Percentiles rank a stretch among this genome's conserved stretches.
Conservation (phyloP, 2,329 filamentous ascomycete species). For the Thelonectria rubi region DNA sequence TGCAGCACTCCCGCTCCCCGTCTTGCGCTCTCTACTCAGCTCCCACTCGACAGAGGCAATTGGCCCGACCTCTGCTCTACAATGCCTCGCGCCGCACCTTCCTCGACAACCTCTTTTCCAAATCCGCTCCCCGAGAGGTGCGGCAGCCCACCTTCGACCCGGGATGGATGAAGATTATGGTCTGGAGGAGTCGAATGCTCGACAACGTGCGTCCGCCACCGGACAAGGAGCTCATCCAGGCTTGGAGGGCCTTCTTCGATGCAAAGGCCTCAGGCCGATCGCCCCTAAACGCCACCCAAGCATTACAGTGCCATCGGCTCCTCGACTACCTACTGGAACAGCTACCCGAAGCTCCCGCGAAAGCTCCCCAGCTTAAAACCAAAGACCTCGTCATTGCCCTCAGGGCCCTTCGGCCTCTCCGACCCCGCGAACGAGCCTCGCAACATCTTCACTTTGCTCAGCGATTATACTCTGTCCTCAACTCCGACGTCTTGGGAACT, state of each 20-base stretch:
- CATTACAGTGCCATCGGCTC: slow-evolving; percentile 63
- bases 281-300: slow-evolving; percentile 72
- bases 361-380: slow-evolving; percentile 45
- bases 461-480: slow-evolving; percentile 50
- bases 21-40: slow-evolving; percentile 47
- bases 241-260: slow-evolving; percentile 71
- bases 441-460: slow-evolving; percentile 60
- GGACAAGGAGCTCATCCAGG: slow-evolving; percentile 68
- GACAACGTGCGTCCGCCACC: slow-evolving; percentile 72
- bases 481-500: slow-evolving; percentile 33
- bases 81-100: slow-evolving; percentile 56
- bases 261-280: slow-evolving; percentile 59
- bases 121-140: slow-evolving; percentile 65
- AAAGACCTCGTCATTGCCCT: slow-evolving; percentile 52
- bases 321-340: slow-evolving; percentile 65
- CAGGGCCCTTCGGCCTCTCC: slow-evolving; percentile 51
- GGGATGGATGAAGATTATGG: slow-evolving; percentile 76
- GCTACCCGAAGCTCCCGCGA: slow-evolving; percentile 24
- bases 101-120: slow-evolving; percentile 67
- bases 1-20: slow-evolving; percentile 46
- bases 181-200: slow-evolving; percentile 70
- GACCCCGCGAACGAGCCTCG: slow-evolving; percentile 54
- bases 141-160: slow-evolving; percentile 72
- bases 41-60: slow-evolving; percentile 41
- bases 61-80: slow-evolving; percentile 37